These are phyloP conservation scores for Nakataea oryzae DNA, from an alignment of 2,329 filamentous ascomycete genomes.

Conservation along the genomic window DNA sequence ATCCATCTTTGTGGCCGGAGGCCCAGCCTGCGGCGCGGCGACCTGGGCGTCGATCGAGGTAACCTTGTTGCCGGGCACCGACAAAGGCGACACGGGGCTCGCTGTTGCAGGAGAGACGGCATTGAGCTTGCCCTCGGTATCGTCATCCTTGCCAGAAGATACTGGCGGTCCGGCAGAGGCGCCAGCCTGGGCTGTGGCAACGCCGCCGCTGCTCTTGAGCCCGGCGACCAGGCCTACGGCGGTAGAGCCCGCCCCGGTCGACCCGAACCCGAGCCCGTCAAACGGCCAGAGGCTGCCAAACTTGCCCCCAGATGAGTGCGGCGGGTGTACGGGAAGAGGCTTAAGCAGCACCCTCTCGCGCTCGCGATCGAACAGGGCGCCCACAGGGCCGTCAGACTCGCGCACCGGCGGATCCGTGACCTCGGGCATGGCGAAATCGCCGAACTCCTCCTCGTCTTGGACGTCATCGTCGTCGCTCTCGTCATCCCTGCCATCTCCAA, in stretches of 20 bases:
- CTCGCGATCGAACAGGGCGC: constrained; percentile 13
- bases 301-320: constrained; percentile 19
- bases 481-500: constrained; percentile 25
- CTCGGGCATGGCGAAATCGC: constrained; percentile 58
- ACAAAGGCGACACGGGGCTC: neutral
- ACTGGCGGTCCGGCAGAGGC: no score
- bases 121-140: constrained; percentile 12
- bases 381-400: constrained; percentile 11
- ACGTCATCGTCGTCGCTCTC: constrained; percentile 33
- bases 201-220: neutral
- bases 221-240: neutral
- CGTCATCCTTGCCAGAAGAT: constrained; percentile 8
- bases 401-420: constrained; percentile 17
- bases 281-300: constrained; percentile 51
- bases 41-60: neutral
- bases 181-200: neutral
- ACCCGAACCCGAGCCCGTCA: constrained; percentile 26
- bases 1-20: neutral
- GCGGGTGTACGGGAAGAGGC: constrained; percentile 43
- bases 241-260: neutral
- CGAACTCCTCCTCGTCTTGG: constrained; percentile 55
- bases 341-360: constrained; percentile 37
- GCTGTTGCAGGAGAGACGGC: neutral
- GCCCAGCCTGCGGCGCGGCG: neutral
- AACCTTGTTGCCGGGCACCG: neutral